Evolutionary conservation across 257 asterid genomes (phyloP), one percentile per base, ranked within the genome.

Genomic region (Nicotiana tabacum): DNA sequence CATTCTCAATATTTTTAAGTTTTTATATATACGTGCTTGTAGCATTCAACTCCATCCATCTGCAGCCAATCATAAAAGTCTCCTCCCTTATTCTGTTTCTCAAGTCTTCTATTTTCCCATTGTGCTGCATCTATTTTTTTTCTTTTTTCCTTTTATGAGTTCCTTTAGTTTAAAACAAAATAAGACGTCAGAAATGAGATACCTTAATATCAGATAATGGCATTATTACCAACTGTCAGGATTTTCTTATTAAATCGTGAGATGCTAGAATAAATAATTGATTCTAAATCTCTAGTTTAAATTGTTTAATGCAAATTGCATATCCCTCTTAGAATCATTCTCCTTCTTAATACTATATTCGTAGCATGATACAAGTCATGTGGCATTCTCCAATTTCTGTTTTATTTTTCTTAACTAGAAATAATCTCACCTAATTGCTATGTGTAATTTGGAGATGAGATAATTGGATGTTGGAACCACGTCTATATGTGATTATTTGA

Each of bases 381-480:
- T 48, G 80, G 62, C 27, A 33, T 74, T 48, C 43, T 74, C 80
- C 27, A 48, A 27, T 46, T 46, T 51, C 13, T 48, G 4, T 10
- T 10, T 43, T 2, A 21, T 74, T 13, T 9, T 24, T 48, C 0
- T 48, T 21, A 7, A 72, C 21, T 46, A 6, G 37, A 11, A 46
- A 72, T 11, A 21, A 46, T 12, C 24, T 39, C 9, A 74, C 61
- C 79, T 13, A 74, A 48, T 48, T 74, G 80, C 80, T 27, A 74
- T 48, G 43, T 74, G 80, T 48, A 74, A 27, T 48, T 74, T 74
- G 9, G 62, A 4, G 2, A 48, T 74, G 39, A 74, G 24, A 11
- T 72, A 27, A 48, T 74, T 74, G 80, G 62, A 74, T 48, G 80
- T 84, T 66, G 88, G 67, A 66, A 84, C 86, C 90, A 87, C 90